Evolutionary conservation across 2,329 filamentous ascomycete species (phyloP), one percentile per base, ranked within the genome.

Genomic region (Fusarium zealandicum): DNA sequence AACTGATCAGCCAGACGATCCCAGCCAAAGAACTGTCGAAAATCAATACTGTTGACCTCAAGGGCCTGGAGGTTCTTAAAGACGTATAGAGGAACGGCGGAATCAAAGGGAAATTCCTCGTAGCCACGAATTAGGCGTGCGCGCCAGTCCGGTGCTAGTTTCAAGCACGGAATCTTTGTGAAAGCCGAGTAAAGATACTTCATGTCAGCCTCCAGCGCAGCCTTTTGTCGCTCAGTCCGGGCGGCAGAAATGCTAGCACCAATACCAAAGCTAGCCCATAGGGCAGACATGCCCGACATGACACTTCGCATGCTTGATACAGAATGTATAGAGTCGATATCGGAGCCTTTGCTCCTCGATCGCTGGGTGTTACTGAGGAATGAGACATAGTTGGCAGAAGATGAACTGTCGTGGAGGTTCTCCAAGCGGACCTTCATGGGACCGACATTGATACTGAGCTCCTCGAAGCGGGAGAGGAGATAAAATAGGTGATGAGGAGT

Each of bases 161-260:
- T 87, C 59, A 99, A 80, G 70, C 91, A 96, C 0, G 95, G 95
- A 36, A 99, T 96, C 77, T 98, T 99, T 69, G 95, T 99, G 72
- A 98, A 99, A 51, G 95, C 92, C 35, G 95, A 98, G 77, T 97
- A 99, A 28, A 99, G 81, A 73, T 99, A 98, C 73, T 93, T 97
- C 65, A 97, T 78, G 72, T 99, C 95, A 51, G 89, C 86, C 70
- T 95, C 87, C 50, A 95, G 76, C 37, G 91, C 89, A 52, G 88
- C 89, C 75, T 96, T 96, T 72, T 95, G 92, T 71, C 92, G 92
- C 75, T 97, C 95, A 30, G 87, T 90, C 71, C 93, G 90, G 61
- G 92, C 89, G 42, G 86, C 85, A 35, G 90, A 88, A 67, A 91
- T 91, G 74, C 88, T 90, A 37, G 90, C 88, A 55, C 87, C 87